These are phyloP conservation scores for Mimosa pudica DNA, from an alignment of 306 rosid genomes.

Conservation along the genomic window DNA sequence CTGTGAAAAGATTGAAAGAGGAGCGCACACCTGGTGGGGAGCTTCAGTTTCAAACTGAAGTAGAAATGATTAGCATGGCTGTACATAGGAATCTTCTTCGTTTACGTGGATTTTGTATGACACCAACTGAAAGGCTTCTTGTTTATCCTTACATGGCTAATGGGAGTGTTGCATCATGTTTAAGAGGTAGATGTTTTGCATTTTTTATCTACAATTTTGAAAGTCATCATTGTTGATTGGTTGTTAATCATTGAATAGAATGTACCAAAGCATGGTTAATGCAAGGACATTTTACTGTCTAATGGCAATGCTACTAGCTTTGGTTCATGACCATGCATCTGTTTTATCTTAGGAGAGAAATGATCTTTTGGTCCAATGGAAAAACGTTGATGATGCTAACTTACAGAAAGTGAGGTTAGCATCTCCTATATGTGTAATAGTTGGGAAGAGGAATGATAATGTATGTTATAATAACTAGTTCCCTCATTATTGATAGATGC, in stretches of 20 bases:
- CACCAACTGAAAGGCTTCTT: slow-evolving; percentile 79
- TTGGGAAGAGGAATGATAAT: background rate
- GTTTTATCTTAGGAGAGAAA: background rate
- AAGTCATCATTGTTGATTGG: background rate
- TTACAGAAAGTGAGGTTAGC: slow-evolving; percentile 2
- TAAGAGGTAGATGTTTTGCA: slow-evolving; percentile 58
- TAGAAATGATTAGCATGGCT: slow-evolving; percentile 85
- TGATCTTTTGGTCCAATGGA: background rate
- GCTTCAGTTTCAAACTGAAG: slow-evolving; percentile 84
- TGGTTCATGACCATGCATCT: background rate
- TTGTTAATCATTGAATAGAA: background rate
- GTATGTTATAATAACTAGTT: background rate
- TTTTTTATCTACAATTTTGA: background rate
- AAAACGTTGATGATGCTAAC: background rate
- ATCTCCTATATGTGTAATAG: background rate
- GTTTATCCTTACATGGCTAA: slow-evolving; percentile 85
- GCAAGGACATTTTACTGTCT: background rate
- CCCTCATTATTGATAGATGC: background rate
- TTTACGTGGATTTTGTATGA: slow-evolving; percentile 76
- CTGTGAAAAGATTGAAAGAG: slow-evolving; percentile 77
- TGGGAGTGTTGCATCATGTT: slow-evolving; percentile 81
- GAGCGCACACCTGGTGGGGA: slow-evolving; percentile 90
- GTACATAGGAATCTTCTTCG: slow-evolving; percentile 82
- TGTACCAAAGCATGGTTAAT: background rate
- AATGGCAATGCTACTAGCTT: background rate